phyloP scores from a whole-genome alignment of 768 basidiomycete species.

The Tephrocybe sp. region DNA sequence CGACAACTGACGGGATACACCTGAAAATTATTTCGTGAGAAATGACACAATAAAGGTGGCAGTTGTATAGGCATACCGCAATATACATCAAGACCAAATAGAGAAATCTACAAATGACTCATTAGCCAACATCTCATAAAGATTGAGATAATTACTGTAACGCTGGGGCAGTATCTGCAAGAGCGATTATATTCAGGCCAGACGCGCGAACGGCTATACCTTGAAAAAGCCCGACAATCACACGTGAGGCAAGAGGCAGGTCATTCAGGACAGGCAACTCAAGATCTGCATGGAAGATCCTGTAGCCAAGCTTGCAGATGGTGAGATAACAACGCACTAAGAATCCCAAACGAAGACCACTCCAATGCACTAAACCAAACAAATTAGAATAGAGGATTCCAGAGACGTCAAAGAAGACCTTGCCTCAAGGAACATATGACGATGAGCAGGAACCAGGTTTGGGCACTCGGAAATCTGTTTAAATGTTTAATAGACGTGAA shows the following conservation, averaged over 20 bases:
- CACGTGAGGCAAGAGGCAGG: slow-evolving; percentile 36
- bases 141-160: slow-evolving; percentile 51
- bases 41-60: background rate
- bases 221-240: slow-evolving; percentile 52
- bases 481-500: background rate
- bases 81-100: slow-evolving; percentile 83
- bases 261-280: slow-evolving; percentile 38
- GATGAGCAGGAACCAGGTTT: slow-evolving; percentile 71
- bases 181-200: slow-evolving; percentile 47
- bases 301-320: background rate
- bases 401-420: background rate
- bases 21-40: slow-evolving; percentile 20
- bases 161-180: slow-evolving; percentile 61
- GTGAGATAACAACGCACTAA: slow-evolving; percentile 35
- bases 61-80: slow-evolving; percentile 36
- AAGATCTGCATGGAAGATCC: slow-evolving; percentile 29
- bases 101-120: slow-evolving; percentile 45
- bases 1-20: slow-evolving; percentile 40
- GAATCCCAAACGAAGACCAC: slow-evolving; percentile 69
- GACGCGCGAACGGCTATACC: slow-evolving; percentile 54
- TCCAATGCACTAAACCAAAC: slow-evolving; percentile 48
- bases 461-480: slow-evolving; percentile 64
- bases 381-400: background rate
- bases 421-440: slow-evolving; percentile 55
- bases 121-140: background rate